Percentiles rank a stretch among this genome's conserved stretches.
phyloP scores from a whole-genome alignment of 495 filamentous ascomycete species.

The Evernia prunastri region DNA sequence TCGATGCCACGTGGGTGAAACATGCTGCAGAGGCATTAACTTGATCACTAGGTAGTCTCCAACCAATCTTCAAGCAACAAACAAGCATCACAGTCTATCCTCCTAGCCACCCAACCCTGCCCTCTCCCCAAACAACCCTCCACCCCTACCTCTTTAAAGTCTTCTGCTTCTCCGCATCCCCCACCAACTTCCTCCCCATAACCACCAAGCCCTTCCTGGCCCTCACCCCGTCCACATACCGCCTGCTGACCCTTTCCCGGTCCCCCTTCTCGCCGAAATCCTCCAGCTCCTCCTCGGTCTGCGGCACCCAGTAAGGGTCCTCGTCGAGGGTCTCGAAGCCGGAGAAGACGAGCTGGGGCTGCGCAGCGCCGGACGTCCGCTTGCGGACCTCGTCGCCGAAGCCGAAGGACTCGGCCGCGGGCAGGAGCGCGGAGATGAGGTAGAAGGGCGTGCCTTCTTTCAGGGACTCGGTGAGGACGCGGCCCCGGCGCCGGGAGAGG shows the following conservation, averaged over 20 bases:
- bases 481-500: constrained; percentile 82
- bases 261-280: constrained; percentile 92
- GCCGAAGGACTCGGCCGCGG: constrained; percentile 90
- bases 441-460: constrained; percentile 96
- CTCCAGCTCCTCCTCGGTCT: constrained; percentile 93
- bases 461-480: constrained; percentile 81
- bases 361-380: constrained; percentile 80
- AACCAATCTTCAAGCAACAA: background rate
- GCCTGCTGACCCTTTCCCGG: constrained; percentile 88
- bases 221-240: constrained; percentile 88
- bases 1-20: background rate
- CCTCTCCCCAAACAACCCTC: no score
- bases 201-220: constrained; percentile 80
- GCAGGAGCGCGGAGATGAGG: constrained; percentile 77
- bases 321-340: constrained; percentile 86
- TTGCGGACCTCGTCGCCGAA: constrained; percentile 95
- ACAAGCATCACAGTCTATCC: background rate
- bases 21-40: background rate
- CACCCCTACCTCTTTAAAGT: constrained; percentile 81
- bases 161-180: constrained; percentile 97
- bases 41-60: background rate
- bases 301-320: constrained; percentile 96
- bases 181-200: constrained; percentile 62
- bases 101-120: no score
- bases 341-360: constrained; percentile 86